These are phyloP conservation scores for Penicillium maclennaniae DNA, from an alignment of 495 filamentous ascomycete genomes.

Conservation along the genomic window DNA sequence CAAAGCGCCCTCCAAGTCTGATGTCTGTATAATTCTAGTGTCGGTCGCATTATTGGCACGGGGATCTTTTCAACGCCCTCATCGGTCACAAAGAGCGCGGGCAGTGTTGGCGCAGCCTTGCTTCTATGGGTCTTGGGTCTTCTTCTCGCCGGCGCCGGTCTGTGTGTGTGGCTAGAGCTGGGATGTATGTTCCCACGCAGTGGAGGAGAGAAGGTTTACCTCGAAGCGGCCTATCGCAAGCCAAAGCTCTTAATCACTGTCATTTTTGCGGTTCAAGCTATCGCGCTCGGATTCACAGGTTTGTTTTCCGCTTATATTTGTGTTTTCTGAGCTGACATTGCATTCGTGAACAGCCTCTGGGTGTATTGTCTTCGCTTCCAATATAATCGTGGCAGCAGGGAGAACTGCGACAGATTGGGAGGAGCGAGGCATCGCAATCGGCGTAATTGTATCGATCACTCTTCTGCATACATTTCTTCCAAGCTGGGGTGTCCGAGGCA, in stretches of 20 bases:
- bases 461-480: constrained; percentile 25
- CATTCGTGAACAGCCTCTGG: constrained; percentile 18
- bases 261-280: constrained; percentile 58
- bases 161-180: constrained; percentile 60
- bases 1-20: not conserved
- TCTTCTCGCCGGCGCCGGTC: constrained; percentile 52
- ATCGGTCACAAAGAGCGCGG: constrained; percentile 55
- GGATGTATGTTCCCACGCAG: constrained; percentile 65
- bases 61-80: constrained; percentile 71
- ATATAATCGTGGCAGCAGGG: constrained; percentile 35
- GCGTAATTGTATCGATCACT: constrained; percentile 27
- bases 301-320: not conserved
- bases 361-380: constrained; percentile 34
- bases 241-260: constrained; percentile 62
- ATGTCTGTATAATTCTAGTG: constrained; percentile 30
- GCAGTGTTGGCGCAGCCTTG: constrained; percentile 61
- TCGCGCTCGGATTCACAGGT: constrained; percentile 63
- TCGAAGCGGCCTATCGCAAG: constrained; percentile 64
- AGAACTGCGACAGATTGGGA: constrained; percentile 28
- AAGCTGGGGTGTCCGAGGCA: constrained; percentile 28
- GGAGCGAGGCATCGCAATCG: constrained; percentile 29
- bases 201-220: constrained; percentile 67
- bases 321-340: not conserved
- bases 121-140: constrained; percentile 60
- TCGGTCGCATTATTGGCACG: constrained; percentile 62